Evolutionary conservation across 2,329 filamentous ascomycete species (phyloP), one percentile per base, ranked within the genome.

Genomic region (Pezicula radicicola): DNA sequence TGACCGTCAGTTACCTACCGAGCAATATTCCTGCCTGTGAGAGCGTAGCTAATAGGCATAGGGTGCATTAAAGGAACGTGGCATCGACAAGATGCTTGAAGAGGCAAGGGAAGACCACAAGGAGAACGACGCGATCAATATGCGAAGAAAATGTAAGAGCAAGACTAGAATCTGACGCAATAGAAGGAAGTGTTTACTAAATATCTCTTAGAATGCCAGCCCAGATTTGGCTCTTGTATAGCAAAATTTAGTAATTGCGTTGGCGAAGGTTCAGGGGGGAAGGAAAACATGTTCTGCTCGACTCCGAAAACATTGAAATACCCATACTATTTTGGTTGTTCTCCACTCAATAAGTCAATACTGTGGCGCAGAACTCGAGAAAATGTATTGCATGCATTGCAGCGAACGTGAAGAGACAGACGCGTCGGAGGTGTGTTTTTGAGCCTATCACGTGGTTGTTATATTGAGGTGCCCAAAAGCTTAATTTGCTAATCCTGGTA

Each of bases 11-110:
- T 45, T 19, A 46, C 18, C 13, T 19, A 48, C 18, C 13, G 30
- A 33, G 30, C 30, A 5, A 33, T 33, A 33, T 13, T 33, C 30
- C 30, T 3, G 9, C 9, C 12, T 33, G 30, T 13, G 7, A 12
- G 10, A 33, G 30, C 30, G 12, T 33, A 13, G 25, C 35, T 37
- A 40, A 40, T 18, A 16, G 8, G 30, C 46, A 39, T 59, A 97
- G 92, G 86, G 84, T 73, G 91, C 87, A 3, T 77, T 99, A 46
- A 95, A 94, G 71, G 85, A 91, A 51, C 83, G 88, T 63, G 94
- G 94, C 52, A 96, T 99, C 66, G 91, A 97, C 70, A 89, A 88
- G 63, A 89, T 97, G 77, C 76, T 99, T 10, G 89, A 92, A 7
- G 94, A 97, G 63, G 93, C 93, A 16, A 80, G 92, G 54, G 91